A percentile compares a stretch with the other conserved stretches of the same genome.
phyloP scores from a whole-genome alignment of 202 grass and related monocot genomes.

The Bolboschoenoplectus hybrid region DNA sequence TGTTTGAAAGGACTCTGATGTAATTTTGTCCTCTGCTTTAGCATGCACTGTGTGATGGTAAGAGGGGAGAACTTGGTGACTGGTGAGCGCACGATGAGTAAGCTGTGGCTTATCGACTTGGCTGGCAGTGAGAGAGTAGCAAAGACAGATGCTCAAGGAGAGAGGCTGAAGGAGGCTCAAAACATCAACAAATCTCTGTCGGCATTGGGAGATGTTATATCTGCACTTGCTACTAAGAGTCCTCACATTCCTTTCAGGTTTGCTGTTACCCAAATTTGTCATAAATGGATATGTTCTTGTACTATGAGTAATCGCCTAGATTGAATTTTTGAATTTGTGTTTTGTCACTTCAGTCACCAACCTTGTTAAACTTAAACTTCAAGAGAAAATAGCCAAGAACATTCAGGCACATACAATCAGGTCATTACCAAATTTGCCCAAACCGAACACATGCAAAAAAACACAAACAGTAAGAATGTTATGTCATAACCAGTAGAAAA shows the following conservation, averaged over 20 bases:
- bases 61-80: constrained; percentile 85
- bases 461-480: background rate
- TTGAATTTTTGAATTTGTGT: background rate
- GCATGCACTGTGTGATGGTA: constrained; percentile 97
- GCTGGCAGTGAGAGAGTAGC: constrained; percentile 87
- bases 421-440: background rate
- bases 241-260: constrained; percentile 91
- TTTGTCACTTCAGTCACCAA: background rate
- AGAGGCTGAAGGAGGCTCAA: constrained; percentile 87
- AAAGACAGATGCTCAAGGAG: constrained; percentile 96
- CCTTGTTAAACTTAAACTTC: background rate
- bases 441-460: background rate
- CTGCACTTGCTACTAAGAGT: constrained; percentile 89
- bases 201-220: constrained; percentile 95
- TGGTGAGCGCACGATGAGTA: constrained; percentile 78
- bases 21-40: constrained; percentile 41
- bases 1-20: background rate
- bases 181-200: constrained; percentile 95
- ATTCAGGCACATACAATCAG: constrained; percentile 6
- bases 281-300: background rate
- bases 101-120: constrained; percentile 87
- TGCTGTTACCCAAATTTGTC: constrained; percentile 10
- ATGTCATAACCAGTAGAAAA: constrained; percentile 13
- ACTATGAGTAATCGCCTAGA: background rate
- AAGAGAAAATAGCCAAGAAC: background rate